Base-by-base conservation (phyloP, 2,329 filamentous ascomycete genomes). In the Fonsecaea nubica region DNA sequence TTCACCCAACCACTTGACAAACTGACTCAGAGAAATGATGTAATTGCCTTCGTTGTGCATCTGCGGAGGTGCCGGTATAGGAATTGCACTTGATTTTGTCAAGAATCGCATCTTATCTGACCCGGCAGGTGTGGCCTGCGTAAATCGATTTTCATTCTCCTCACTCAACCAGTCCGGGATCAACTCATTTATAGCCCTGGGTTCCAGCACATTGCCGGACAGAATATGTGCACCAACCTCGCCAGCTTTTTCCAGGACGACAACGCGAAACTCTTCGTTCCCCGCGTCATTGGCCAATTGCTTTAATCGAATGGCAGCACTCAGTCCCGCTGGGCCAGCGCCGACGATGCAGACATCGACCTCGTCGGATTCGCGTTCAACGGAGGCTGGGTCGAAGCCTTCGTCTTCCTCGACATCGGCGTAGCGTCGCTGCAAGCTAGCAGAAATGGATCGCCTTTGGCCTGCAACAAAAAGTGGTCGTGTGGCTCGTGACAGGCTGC, bases 21-120 rank as follows among this genome's bases (percentile, higher is more conserved):
- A 90, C 79, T 98, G 92, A 79, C 96, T 98, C 75, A 99, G 81
- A 76, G 92, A 96, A 75, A 99, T 89, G 72, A 99, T 99, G 79
- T 96, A 98, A 81, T 99, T 99, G 72, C 95, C 95, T 75, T 96
- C 87, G 78, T 99, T 99, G 83, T 93, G 88, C 95, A 99, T 99
- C 82, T 98, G 95, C 36, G 95, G 95, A 53, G 95, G 95, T 12
- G 90, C 88, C 0, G 94, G 95, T 61, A 98, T 83, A 5, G 92
- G 92, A 64, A 96, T 87, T 0, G 93, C 83, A 68, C 84, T 83
- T 62, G 84, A 90, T 81, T 93, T 91, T 55, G 94, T 98, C 68
- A 99, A 85, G 80, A 97, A 97, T 73, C 92, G 90, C 94, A 99
- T 97, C 80, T 89, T 90, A 75, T 99, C 95, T 58, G 82, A 83